Evolutionary conservation across 169 alveolate species (phyloP).

Genomic region (Cryptosporidium meleagridis): DNA sequence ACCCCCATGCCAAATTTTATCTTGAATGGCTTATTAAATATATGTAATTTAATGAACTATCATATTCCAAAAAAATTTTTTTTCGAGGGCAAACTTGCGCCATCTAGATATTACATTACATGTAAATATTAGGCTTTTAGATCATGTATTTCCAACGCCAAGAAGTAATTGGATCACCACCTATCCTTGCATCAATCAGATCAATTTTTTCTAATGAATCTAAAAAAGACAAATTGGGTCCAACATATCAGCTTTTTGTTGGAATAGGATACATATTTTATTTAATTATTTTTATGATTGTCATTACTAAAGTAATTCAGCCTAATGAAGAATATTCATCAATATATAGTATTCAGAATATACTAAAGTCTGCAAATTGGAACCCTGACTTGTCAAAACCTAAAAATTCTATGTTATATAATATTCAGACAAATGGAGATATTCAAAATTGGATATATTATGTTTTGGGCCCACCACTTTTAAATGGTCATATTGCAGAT

Average conservation of each 20-base stretch:
- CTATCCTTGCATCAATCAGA: constrained; percentile 47
- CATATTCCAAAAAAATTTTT: background rate
- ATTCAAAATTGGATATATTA: constrained; percentile 67
- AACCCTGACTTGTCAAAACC: constrained; percentile 54
- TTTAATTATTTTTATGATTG: constrained; percentile 34
- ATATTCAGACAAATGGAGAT: constrained; percentile 38
- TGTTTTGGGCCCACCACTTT: constrained; percentile 64
- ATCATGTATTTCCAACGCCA: constrained; percentile 45
- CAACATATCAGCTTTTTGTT: constrained; percentile 67
- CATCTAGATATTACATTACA: constrained; percentile 6
- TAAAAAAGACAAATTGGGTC: constrained; percentile 42
- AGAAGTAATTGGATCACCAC: constrained; percentile 53
- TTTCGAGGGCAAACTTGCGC: constrained; percentile 40
- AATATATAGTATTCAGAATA: constrained; percentile 9
- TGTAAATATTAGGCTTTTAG: constrained; percentile 4
- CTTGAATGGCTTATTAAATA: background rate
- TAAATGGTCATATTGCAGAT: constrained; percentile 59
- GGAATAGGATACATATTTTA: constrained; percentile 61
- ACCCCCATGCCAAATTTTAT: background rate
- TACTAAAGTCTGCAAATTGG: constrained; percentile 65
- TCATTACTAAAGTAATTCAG: constrained; percentile 41
- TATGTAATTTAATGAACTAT: no score
- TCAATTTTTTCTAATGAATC: constrained; percentile 21
- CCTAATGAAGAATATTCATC: constrained; percentile 56
- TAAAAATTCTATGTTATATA: constrained; percentile 12